Evolutionary conservation across 371 early-diverging fungal species (phyloP).

Genomic region (Saksenaea oblongispora): DNA sequence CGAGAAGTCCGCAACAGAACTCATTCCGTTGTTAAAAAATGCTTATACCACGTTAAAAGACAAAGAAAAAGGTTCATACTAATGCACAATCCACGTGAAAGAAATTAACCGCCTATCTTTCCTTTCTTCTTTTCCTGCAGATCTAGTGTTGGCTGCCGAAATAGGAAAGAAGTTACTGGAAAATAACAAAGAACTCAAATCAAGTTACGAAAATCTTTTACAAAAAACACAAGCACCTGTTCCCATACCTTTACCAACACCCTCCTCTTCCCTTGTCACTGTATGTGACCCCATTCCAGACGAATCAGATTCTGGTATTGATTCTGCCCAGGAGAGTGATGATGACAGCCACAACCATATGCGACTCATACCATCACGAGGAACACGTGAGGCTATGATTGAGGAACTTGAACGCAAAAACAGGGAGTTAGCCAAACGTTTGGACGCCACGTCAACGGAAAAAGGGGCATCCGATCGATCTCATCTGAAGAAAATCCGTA

Average conservation of each 20-base stretch:
- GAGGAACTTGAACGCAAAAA: constrained; percentile 31
- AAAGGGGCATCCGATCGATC: constrained; percentile 14
- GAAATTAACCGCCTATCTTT: background rate
- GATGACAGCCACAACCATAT: constrained; percentile 11
- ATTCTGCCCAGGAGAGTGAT: constrained; percentile 4
- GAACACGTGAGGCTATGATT: constrained; percentile 21
- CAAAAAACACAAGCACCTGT: constrained; percentile 18
- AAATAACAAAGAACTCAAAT: constrained; percentile 43
- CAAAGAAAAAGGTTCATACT: constrained; percentile 25
- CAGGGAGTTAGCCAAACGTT: constrained; percentile 14
- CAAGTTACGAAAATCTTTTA: constrained; percentile 47
- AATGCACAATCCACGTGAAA: constrained; percentile 3
- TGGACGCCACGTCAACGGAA: constrained; percentile 13
- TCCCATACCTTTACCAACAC: constrained; percentile 10
- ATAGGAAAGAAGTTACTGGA: constrained; percentile 52
- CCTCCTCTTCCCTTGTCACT: constrained; percentile 16
- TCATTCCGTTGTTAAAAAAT: constrained; percentile 27
- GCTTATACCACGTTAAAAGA: constrained; percentile 29
- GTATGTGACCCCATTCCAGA: constrained; percentile 2
- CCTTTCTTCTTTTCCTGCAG: constrained; percentile 19
- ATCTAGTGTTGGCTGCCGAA: constrained; percentile 48
- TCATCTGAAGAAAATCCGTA: constrained; percentile 13
- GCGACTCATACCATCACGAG: constrained; percentile 14
- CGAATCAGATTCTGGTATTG: constrained; percentile 1
- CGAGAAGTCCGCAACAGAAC: constrained; percentile 26